A percentile compares a stretch with the other conserved stretches of the same genome.
These are phyloP conservation scores for Parietichytrium sp. DNA, from an alignment of 108 stramenopile species.

Conservation along the genomic window DNA sequence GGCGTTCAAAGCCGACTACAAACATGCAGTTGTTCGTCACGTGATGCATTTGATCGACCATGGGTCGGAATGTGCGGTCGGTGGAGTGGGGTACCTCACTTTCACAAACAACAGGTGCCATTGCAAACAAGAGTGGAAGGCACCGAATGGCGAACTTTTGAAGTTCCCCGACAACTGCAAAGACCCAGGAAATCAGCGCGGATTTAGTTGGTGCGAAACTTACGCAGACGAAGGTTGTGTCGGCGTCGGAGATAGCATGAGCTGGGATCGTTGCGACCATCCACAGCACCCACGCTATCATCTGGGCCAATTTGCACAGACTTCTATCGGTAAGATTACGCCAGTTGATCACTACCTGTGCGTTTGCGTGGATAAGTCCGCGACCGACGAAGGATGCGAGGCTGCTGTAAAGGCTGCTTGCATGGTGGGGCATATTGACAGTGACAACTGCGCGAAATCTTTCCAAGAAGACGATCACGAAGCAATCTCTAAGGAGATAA, in stretches of 20 bases:
- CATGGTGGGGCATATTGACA: background rate
- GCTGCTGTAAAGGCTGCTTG: slow-evolving; percentile 30
- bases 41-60: slow-evolving; percentile 18
- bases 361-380: background rate
- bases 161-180: slow-evolving; percentile 22
- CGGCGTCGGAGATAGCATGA: slow-evolving; percentile 30
- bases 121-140: background rate
- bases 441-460: background rate
- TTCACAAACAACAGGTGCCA: slow-evolving; percentile 7
- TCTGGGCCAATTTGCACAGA: background rate
- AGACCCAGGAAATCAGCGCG: background rate
- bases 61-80: slow-evolving; percentile 16
- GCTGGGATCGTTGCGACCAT: slow-evolving; percentile 21
- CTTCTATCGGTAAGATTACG: background rate
- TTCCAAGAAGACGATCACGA: slow-evolving; percentile 1
- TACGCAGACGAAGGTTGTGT: slow-evolving; percentile 10
- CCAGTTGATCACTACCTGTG: slow-evolving; percentile 37
- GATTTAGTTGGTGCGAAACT: slow-evolving; percentile 30
- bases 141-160: background rate
- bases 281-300: background rate
- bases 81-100: background rate
- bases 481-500: background rate
- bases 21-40: background rate
- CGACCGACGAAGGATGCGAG: background rate
- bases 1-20: background rate